Conservation (phyloP, 2,329 filamentous ascomycete genomes). For the Rutstroemia sp. region DNA sequence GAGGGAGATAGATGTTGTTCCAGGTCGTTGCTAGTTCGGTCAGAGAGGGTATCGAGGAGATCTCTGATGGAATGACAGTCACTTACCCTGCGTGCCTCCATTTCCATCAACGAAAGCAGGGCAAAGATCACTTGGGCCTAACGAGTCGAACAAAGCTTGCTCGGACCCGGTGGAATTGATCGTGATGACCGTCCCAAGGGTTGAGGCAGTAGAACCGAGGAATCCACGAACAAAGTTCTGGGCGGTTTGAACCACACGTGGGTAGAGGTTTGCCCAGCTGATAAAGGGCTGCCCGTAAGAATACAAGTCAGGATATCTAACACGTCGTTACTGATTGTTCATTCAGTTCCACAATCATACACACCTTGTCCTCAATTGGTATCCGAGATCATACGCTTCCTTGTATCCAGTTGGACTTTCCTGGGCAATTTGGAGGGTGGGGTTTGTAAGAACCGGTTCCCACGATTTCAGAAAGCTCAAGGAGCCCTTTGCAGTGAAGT, state of each 20-base stretch:
- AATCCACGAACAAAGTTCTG: conserved; percentile 55
- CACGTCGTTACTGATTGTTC: no score
- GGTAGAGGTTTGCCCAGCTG: conserved; percentile 61
- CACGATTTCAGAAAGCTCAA: conserved; percentile 52
- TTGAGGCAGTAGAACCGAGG: conserved; percentile 46
- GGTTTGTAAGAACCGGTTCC: conserved; percentile 49
- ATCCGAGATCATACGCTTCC: conserved; percentile 50
- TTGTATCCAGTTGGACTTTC: conserved; percentile 55
- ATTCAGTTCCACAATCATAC: no score
- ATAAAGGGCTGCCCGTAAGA: conserved; percentile 38
- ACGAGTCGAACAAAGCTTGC: conserved; percentile 50
- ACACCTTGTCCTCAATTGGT: conserved; percentile 36
- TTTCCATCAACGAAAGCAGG: conserved; percentile 49
- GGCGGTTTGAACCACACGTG: conserved; percentile 54
- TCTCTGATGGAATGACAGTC: not conserved
- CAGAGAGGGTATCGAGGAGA: not conserved
- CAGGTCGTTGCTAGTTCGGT: not conserved
- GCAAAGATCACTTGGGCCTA: conserved; percentile 56
- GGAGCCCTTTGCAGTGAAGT: conserved; percentile 44
- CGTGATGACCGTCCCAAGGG: conserved; percentile 47
- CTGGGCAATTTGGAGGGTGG: conserved; percentile 48
- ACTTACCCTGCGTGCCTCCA: conserved; percentile 35
- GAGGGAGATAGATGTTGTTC: conserved; percentile 3
- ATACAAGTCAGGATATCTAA: conserved; percentile 41
- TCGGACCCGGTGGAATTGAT: conserved; percentile 48